phyloP scores from a whole-genome alignment of 352 stramenopile species.

The Phytophthora nicotianae region DNA sequence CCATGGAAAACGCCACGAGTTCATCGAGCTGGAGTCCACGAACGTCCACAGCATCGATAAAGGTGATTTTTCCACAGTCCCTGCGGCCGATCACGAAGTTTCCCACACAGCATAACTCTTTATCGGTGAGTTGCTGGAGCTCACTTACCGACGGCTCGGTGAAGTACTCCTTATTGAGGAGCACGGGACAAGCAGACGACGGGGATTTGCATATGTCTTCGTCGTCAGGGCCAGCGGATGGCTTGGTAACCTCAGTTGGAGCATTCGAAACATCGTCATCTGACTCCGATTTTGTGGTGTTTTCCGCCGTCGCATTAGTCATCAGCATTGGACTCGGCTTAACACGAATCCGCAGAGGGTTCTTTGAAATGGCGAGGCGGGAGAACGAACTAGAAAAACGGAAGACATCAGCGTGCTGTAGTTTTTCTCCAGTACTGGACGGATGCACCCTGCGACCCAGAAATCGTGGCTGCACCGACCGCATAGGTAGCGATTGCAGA shows the following conservation, averaged over 20 bases:
- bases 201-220: not conserved
- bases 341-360: conserved; percentile 7
- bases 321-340: conserved; percentile 1
- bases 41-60: conserved; percentile 47
- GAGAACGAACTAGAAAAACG: conserved; percentile 30
- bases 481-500: conserved; percentile 17
- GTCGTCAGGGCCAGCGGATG: not conserved
- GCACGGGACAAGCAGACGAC: conserved; percentile 21
- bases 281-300: not conserved
- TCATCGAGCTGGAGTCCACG: conserved; percentile 52
- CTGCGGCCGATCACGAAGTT: conserved; percentile 47
- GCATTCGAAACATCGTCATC: conserved; percentile 1
- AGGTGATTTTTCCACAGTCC: conserved; percentile 45
- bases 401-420: conserved; percentile 15
- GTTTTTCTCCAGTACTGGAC: not conserved
- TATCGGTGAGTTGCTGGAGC: conserved; percentile 43
- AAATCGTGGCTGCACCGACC: conserved; percentile 10
- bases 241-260: not conserved
- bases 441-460: conserved; percentile 2
- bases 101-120: conserved; percentile 44
- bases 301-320: not conserved
- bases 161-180: conserved; percentile 48
- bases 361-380: conserved; percentile 24
- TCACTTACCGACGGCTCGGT: conserved; percentile 38
- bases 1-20: conserved; percentile 42